Evolutionary conservation across 164 flowering plant species (phyloP), one percentile per base, ranked within the genome.

Genomic region (Aristolochia californica): DNA sequence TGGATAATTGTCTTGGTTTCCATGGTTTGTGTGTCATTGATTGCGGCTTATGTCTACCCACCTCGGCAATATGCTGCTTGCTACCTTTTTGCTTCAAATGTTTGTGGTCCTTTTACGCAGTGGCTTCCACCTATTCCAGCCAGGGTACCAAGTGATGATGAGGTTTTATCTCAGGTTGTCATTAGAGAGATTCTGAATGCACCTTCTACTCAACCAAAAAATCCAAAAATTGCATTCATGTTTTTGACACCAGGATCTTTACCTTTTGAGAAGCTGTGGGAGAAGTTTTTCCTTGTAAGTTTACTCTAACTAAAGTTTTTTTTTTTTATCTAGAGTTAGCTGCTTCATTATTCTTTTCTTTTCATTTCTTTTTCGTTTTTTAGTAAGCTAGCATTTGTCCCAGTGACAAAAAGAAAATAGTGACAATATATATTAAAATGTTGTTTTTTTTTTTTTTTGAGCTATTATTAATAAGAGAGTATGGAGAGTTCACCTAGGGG

Each of bases 231-330:
- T 62, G 98, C 98, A 13, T 93, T 93, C 75, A 74, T 93, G 88
- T 93, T 93, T 77, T 69, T 93, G 72, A 78, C 80, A 38, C 85
- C 84, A 0, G 88, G 90, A 60, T 56, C 90, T 18, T 74, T 93
- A 58, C 99, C 97, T 53, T 87, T 93, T 54, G 97, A 89, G 73
- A 87, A 58, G 81, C 76, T 94, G 27, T 94, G 99, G 96, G 95
- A 85, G 55, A 84, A 67, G 62, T 94, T 94, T 73, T 85, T 94
- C 47, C 77, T 57, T 61, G 99, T 90, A 81, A 78, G 84, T 20
- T 59, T 48, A 5, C 18, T 17, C 8, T 28, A 14, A 17, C 18
- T 28, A 28, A 8, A n/a, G n/a, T n/a, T n/a, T n/a, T n/a, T n/a
- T n/a, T n/a, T n/a, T n/a, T n/a, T n/a, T n/a, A n/a, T n/a, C n/a